Conservation (phyloP, 768 basidiomycete species). For the Lyophyllum shimeji region DNA sequence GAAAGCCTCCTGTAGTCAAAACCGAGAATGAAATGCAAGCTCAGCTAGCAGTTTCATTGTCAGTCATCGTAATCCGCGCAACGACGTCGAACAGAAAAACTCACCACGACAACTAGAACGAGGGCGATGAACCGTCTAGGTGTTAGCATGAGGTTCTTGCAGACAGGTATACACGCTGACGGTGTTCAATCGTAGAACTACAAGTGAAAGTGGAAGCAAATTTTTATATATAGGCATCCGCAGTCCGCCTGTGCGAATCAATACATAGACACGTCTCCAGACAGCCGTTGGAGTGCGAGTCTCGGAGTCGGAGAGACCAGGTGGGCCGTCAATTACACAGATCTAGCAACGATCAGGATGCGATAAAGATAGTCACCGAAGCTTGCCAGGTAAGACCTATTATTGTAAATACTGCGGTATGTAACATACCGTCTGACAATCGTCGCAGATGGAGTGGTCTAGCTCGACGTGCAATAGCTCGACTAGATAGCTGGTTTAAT, state of each 20-base stretch:
- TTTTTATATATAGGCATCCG: slow-evolving; percentile 15
- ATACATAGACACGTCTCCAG: slow-evolving; percentile 6
- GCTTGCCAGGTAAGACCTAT: background rate
- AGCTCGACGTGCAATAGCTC: background rate
- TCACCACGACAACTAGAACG: slow-evolving; percentile 44
- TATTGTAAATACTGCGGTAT: background rate
- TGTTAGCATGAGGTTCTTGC: slow-evolving; percentile 46
- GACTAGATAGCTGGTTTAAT: background rate
- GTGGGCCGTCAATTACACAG: slow-evolving; percentile 7
- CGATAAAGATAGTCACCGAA: background rate
- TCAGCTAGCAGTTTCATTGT: slow-evolving; percentile 35
- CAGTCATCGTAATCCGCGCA: background rate
- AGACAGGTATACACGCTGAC: background rate
- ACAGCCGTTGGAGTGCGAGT: slow-evolving; percentile 19
- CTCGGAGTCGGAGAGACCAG: slow-evolving; percentile 14
- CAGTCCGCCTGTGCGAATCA: slow-evolving; percentile 13
- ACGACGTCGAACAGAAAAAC: slow-evolving; percentile 18
- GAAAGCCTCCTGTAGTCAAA: slow-evolving; percentile 49
- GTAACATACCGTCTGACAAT: background rate
- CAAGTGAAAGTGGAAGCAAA: background rate
- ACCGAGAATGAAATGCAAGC: slow-evolving; percentile 55
- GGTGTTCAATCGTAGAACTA: background rate
- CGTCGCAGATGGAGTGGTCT: background rate
- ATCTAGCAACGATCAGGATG: slow-evolving; percentile 12
- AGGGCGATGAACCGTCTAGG: slow-evolving; percentile 59